phyloP scores from a whole-genome alignment of 2,329 filamentous ascomycete genomes.

The Hypoxylon sp. region DNA sequence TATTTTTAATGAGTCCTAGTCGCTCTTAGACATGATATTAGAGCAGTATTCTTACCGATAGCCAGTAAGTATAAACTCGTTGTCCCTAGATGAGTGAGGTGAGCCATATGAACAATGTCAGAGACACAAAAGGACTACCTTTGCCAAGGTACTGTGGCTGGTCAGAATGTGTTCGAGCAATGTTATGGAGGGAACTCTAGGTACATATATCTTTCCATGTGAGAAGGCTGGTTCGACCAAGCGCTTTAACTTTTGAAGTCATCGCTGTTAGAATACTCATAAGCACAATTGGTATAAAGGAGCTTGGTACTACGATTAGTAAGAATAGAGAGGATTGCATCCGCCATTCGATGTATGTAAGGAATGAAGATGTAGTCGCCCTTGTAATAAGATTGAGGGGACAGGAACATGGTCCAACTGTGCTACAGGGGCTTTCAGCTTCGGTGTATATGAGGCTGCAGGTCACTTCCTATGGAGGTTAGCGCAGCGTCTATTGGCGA shows the following conservation, averaged over 20 bases:
- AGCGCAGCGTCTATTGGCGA: slow-evolving; percentile 3
- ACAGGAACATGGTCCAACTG: not conserved
- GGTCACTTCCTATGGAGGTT: slow-evolving; percentile 15
- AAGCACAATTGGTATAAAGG: not conserved
- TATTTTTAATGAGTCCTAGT: slow-evolving; percentile 1
- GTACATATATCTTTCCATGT: slow-evolving; percentile 38
- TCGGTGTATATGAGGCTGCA: not conserved
- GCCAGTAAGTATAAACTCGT: slow-evolving; percentile 42
- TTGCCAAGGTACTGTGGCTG: slow-evolving; percentile 40
- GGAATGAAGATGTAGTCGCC: not conserved
- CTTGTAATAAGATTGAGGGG: not conserved
- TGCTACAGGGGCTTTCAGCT: slow-evolving; percentile 18
- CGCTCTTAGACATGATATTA: not conserved
- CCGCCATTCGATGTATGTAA: not conserved
- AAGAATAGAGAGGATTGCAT: not conserved
- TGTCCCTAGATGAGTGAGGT: slow-evolving; percentile 37
- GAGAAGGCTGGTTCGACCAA: slow-evolving; percentile 18
- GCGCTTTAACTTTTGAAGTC: not conserved
- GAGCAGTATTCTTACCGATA: slow-evolving; percentile 36
- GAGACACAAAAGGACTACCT: slow-evolving; percentile 12
- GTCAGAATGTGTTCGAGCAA: not conserved
- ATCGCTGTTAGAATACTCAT: not conserved
- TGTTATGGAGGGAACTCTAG: not conserved
- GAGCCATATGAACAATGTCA: not conserved
- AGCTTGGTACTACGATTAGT: not conserved